Conservation (phyloP, 2,329 filamentous ascomycete species). For the Pseudogymnoascus sp. region DNA sequence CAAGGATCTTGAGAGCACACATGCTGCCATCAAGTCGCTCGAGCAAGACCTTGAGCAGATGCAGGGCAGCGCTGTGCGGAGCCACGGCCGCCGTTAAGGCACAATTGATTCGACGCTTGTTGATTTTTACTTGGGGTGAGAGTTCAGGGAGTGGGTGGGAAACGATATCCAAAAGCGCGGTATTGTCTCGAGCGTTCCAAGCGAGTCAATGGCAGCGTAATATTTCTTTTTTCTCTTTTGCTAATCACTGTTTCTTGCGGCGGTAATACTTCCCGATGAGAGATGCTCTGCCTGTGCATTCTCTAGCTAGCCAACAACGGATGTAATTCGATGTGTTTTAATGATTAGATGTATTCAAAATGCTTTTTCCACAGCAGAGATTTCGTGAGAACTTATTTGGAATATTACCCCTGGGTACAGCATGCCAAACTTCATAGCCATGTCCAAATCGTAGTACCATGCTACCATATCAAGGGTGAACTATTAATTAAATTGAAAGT, state of each 20-base stretch:
- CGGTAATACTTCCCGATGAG: conserved; percentile 4
- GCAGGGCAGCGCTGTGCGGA: conserved; percentile 84
- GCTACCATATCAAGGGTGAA: background rate
- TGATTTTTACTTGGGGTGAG: conserved; percentile 12
- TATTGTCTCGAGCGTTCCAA: conserved; percentile 22
- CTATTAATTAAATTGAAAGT: background rate
- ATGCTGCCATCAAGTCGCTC: conserved; percentile 85
- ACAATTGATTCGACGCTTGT: conserved; percentile 2
- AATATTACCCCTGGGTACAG: background rate
- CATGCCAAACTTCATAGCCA: background rate
- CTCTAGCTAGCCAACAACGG: conserved; percentile 26
- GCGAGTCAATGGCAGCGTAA: conserved; percentile 23
- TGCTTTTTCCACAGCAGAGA: background rate
- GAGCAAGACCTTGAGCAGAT: conserved; percentile 89
- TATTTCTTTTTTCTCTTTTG: conserved; percentile 22
- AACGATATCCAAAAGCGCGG: conserved; percentile 14
- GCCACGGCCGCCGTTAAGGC: conserved; percentile 78
- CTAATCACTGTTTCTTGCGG: conserved; percentile 8
- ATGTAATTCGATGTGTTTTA: conserved; percentile 30
- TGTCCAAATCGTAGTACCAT: background rate
- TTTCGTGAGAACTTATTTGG: background rate
- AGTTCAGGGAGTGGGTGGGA: conserved; percentile 10
- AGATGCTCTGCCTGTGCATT: conserved; percentile 16
- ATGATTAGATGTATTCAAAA: conserved; percentile 7
- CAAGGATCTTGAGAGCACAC: conserved; percentile 98